Conservation (phyloP, 2,329 filamentous ascomycete genomes). For the Hyphodiscus sp. region DNA sequence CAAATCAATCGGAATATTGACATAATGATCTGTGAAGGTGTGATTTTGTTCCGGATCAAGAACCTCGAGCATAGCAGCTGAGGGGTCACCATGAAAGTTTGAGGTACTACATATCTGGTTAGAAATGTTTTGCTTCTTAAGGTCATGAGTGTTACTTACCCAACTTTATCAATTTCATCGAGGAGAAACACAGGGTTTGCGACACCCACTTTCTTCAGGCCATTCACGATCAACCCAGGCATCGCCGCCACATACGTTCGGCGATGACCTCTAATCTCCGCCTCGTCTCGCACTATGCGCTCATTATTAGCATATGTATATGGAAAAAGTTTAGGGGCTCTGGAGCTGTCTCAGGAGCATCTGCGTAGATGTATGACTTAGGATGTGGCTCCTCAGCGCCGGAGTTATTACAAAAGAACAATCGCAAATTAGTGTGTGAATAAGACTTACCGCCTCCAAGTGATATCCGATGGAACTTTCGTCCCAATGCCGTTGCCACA, state of each 20-base stretch:
- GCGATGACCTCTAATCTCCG: slow-evolving; percentile 90
- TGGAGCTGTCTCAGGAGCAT: too few species aligned
- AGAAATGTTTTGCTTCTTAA: not conserved
- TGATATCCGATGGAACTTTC: slow-evolving; percentile 96
- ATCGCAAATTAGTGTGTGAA: too few species aligned
- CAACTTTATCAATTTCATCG: slow-evolving; percentile 97
- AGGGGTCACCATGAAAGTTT: slow-evolving; percentile 92
- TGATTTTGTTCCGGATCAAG: slow-evolving; percentile 96
- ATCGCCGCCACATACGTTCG: slow-evolving; percentile 98
- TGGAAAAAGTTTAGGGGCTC: too few species aligned
- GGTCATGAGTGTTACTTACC: slow-evolving; percentile 19
- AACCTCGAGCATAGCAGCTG: slow-evolving; percentile 95
- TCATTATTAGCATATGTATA: too few species aligned
- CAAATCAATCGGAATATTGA: slow-evolving; percentile 90
- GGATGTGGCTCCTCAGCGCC: too few species aligned
- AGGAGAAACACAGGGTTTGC: slow-evolving; percentile 92
- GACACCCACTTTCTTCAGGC: slow-evolving; percentile 90
- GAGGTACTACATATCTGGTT: slow-evolving; percentile 46
- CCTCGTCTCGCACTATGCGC: slow-evolving; percentile 70
- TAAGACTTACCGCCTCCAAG: slow-evolving; percentile 61
- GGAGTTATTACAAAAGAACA: too few species aligned
- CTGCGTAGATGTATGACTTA: too few species aligned
- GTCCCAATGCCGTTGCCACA: slow-evolving; percentile 81
- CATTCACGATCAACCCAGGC: slow-evolving; percentile 91
- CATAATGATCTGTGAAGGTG: slow-evolving; percentile 90